Base-by-base conservation (phyloP, 495 filamentous ascomycete genomes). In the Aspergillus bridgeri region DNA sequence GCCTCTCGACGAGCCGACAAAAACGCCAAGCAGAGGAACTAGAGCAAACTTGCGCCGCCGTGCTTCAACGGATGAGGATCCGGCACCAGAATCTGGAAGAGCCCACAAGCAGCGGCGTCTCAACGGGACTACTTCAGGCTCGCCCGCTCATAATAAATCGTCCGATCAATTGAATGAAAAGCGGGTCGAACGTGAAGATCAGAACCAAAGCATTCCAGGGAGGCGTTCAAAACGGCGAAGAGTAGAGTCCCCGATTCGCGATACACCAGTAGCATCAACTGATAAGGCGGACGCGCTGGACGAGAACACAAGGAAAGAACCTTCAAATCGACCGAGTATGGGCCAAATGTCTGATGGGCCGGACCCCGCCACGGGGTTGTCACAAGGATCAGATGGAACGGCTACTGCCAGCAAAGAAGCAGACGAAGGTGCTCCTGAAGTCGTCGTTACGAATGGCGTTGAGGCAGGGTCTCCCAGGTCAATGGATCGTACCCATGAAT, bases 141-240 rank as follows among this genome's bases (percentile, higher is more conserved):
- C 42, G 17, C 18, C 25, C 5, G 24, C 49, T 55, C 19, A 33
- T 25, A 8, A 23, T 9, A 29, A 42, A 21, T 15, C 33, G 3
- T 46, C 24, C 13, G 11, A 38, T 15, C 6, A 38, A 38, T 4
- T 38, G 33, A 11, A 9, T 4, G 13, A 38, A 3, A 38, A 38
- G 33, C 8, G 33, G 13, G 33, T 1, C 33, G 33, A 38, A 11
- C 1, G 17, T 38, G 33, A 38, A 15, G 33, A 38, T 9, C 33
- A 42, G 19, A 15, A 38, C 19, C 22, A 51, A 29, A 48, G 21
- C 9, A 42, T 20, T 4, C 45, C 48, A 3, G 17, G 17, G 20
- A 54, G 29, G 29, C 7, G n/a, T 25, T 23, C 42, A 13, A 65
- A 65, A 42, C 55, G 63, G 11, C 60, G 55, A 42, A 60, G 63